These are phyloP conservation scores for Wallacemonas collosoma DNA, from an alignment of 208 protist species.

Conservation along the genomic window DNA sequence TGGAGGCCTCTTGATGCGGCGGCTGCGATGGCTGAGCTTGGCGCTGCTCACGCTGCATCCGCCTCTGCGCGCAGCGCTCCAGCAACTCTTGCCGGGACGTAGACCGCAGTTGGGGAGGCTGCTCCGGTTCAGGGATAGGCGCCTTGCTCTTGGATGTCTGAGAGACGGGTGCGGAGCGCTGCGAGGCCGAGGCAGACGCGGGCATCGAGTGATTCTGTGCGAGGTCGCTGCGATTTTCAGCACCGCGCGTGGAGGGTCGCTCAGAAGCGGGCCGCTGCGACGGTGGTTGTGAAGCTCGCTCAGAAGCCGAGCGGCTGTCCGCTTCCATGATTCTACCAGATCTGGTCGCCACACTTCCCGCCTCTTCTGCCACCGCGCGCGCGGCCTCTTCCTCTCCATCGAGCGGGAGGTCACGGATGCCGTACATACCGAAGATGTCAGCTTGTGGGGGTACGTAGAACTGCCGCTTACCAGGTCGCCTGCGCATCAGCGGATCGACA, in stretches of 20 bases:
- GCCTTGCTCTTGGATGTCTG: neutral
- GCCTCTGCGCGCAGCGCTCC: slow-evolving; percentile 10
- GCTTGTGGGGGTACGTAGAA: slow-evolving; percentile 41
- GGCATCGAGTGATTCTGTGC: neutral
- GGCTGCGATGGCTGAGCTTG: slow-evolving; percentile 12
- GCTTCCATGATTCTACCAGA: neutral
- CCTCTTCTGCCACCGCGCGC: neutral
- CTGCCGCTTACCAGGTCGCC: slow-evolving; percentile 38
- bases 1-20: neutral
- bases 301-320: neutral
- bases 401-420: slow-evolving; percentile 14
- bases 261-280: neutral
- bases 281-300: neutral
- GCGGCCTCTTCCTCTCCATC: slow-evolving; percentile 4
- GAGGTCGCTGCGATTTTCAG: neutral
- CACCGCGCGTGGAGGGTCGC: neutral
- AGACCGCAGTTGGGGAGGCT: neutral
- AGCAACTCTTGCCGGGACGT: slow-evolving; percentile 13
- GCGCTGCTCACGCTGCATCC: slow-evolving; percentile 14
- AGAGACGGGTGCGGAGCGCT: neutral
- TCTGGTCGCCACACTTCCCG: neutral
- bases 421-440: slow-evolving; percentile 60
- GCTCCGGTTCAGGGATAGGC: neutral
- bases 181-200: neutral
- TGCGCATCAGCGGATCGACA: slow-evolving; percentile 50